A percentile compares a stretch with the other conserved stretches of the same genome.
Evolutionary conservation across 2,329 filamentous ascomycete species (phyloP).

Genomic region (Apiospora aurea): DNA sequence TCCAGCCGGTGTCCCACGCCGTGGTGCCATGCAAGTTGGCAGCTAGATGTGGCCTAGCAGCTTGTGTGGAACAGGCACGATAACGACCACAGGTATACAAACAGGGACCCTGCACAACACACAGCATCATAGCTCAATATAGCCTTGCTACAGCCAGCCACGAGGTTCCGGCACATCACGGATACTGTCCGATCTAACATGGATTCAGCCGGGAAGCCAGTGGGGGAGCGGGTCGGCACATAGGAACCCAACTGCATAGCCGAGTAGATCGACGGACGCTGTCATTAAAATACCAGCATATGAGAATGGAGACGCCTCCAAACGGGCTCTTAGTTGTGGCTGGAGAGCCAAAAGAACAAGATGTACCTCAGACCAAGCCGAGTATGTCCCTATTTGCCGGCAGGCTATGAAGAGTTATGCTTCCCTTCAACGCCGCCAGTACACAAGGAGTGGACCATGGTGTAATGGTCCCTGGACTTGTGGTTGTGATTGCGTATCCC

Average conservation of each 20-base stretch:
- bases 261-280: not conserved
- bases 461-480: not conserved
- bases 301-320: not conserved
- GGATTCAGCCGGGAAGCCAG: conserved; percentile 28
- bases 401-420: not conserved
- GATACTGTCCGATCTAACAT: conserved; percentile 34
- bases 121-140: conserved; percentile 32
- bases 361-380: not conserved
- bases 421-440: not conserved
- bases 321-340: not conserved
- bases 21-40: conserved; percentile 30
- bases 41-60: conserved; percentile 32
- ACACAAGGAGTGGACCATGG: not conserved
- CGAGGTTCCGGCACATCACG: conserved; percentile 31
- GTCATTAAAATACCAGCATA: not conserved
- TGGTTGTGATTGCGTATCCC: not conserved
- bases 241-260: conserved; percentile 19
- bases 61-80: conserved; percentile 33
- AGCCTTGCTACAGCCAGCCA: conserved; percentile 26
- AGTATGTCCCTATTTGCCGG: not conserved
- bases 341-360: not conserved
- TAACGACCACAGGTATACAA: conserved; percentile 33
- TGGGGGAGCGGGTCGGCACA: conserved; percentile 36
- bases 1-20: conserved; percentile 31
- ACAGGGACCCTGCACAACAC: conserved; percentile 33